Conservation (phyloP, 352 stramenopile genomes). For the Pythium graminicola region DNA sequence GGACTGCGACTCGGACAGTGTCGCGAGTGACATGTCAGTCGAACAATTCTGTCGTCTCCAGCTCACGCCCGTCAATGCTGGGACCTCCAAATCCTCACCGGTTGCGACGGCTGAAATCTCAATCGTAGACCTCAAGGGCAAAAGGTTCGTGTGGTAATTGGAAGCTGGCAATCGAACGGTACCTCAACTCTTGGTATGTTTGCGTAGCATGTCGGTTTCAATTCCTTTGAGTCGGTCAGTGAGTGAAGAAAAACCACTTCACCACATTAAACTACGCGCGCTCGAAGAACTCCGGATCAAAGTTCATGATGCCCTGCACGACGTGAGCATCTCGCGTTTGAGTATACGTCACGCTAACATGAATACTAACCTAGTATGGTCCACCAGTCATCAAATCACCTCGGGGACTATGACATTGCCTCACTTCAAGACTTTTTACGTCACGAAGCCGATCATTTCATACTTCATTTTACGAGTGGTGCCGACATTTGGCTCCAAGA, state of each 20-base stretch:
- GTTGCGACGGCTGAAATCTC: conserved; percentile 5
- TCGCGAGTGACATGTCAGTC: conserved; percentile 8
- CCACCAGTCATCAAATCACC: background rate
- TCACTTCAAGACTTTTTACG: conserved; percentile 25
- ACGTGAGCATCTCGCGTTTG: too few species aligned
- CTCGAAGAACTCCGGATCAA: conserved; percentile 45
- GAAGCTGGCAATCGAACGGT: too few species aligned
- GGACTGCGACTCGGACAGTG: conserved; percentile 22
- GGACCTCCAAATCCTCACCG: background rate
- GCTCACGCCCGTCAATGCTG: background rate
- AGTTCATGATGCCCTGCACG: conserved; percentile 10
- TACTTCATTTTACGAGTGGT: conserved; percentile 28
- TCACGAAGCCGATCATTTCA: conserved; percentile 41
- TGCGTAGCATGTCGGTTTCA: conserved; percentile 12
- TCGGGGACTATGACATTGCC: conserved; percentile 1
- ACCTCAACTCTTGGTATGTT: background rate
- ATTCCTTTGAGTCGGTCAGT: conserved; percentile 9
- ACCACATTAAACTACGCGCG: conserved; percentile 55
- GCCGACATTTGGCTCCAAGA: conserved; percentile 47
- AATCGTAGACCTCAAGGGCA: conserved; percentile 1
- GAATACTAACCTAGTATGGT: background rate
- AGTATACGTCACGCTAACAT: too few species aligned
- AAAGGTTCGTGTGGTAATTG: background rate
- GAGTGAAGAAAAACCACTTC: conserved; percentile 10
- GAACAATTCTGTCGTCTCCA: conserved; percentile 9